Evolutionary conservation across 2,329 filamentous ascomycete species (phyloP), one percentile per base, ranked within the genome.

Genomic region (Neonectria magnoliae): DNA sequence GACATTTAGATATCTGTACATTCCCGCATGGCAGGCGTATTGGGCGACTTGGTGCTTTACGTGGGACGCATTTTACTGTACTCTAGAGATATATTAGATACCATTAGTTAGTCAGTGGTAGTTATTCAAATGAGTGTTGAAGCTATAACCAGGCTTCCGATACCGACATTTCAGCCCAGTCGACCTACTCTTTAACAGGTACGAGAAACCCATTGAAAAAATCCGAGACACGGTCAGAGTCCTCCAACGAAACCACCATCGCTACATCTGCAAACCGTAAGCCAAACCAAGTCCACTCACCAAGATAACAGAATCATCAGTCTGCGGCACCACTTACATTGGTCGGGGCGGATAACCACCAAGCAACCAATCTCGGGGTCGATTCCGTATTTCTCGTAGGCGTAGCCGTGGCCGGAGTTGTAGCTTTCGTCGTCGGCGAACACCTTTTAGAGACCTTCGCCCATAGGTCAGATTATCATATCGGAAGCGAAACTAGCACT

Each of bases 341-440:
- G 27, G 11, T 73, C 71, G 0, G 71, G 71, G 2, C 71, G 48
- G 27, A 73, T 52, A 10, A 73, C 36, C 0, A 66, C 14, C 9
- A 72, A 55, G 1, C 56, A 66, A 1, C 71, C 71, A 5, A 18
- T 36, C 2, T 29, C 33, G 1, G 31, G 11, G 8, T 64, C n/a
- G 5, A 73, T 52, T 2, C 71, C 71, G 5, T 73, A 72, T 1
- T 50, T 57, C 0, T 42, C 3, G 2, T 67, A 72, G 0, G 63
- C 60, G 1, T 53, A 42, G 0, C 71, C 71, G 2, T 62, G 71
- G 0, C 60, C 60, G 0, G 58, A 2, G 48, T 65, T 58, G 11
- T 73, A 63, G 22, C 33, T 72, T 25, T 38, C 4, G 0, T 62
- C 65, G 2, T 73, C 71, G 1, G 68, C 16, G 27, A 73, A 72